Percentiles rank a stretch among this genome's conserved stretches.
Conservation (phyloP, 768 basidiomycete species). For the Hortiboletus flavorubellus region DNA sequence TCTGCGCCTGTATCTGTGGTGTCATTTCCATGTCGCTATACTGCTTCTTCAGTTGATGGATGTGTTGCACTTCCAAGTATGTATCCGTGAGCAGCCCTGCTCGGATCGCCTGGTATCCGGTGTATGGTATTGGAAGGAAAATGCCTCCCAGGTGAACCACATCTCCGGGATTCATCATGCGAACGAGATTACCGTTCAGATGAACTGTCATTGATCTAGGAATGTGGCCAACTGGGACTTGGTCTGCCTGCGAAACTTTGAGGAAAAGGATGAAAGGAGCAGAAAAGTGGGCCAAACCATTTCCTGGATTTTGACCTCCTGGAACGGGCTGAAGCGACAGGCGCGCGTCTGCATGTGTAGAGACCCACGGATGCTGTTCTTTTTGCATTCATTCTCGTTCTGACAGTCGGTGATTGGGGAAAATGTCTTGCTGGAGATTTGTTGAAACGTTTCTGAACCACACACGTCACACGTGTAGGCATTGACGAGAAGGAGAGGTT, state of each 20-base stretch:
- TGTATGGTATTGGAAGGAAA: constrained; percentile 96
- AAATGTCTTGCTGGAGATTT: constrained; percentile 90
- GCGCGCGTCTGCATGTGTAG: constrained; percentile 99
- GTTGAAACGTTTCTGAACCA: constrained; percentile 98
- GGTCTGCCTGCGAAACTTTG: constrained; percentile 67
- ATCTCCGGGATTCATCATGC: constrained; percentile 92
- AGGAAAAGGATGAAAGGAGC: neutral
- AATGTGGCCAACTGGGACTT: constrained; percentile 99
- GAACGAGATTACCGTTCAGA: constrained; percentile 84
- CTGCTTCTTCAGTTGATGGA: constrained; percentile 95
- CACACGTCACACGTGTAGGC: constrained; percentile 98
- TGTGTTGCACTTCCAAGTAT: constrained; percentile 87
- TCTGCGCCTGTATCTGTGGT: constrained; percentile 68
- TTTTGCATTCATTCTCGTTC: constrained; percentile 80
- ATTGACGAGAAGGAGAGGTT: constrained; percentile 94
- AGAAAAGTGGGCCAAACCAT: constrained; percentile 56
- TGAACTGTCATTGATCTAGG: constrained; percentile 99
- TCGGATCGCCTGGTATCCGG: constrained; percentile 94
- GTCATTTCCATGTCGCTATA: constrained; percentile 94
- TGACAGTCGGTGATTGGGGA: constrained; percentile 86
- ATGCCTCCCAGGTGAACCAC: constrained; percentile 94
- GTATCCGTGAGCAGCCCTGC: constrained; percentile 97
- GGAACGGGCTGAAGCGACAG: constrained; percentile 95
- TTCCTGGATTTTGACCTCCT: constrained; percentile 98
- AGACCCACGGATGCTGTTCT: constrained; percentile 83